phyloP scores from a whole-genome alignment of 495 filamentous ascomycete species.

The Hypoxylon fuscum region DNA sequence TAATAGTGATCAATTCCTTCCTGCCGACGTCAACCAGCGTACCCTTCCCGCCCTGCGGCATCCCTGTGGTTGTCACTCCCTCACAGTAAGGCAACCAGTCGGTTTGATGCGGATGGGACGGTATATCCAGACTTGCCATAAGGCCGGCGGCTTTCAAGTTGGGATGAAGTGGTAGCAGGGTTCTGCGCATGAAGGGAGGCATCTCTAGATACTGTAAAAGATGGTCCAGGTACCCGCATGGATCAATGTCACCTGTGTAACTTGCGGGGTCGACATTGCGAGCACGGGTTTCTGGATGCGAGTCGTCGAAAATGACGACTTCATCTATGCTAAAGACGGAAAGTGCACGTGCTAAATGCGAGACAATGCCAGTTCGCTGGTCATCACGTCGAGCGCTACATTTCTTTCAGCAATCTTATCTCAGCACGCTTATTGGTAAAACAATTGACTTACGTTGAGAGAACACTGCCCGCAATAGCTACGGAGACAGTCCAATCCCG shows the following conservation, averaged over 20 bases:
- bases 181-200: conserved; percentile 74
- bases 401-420: neutral
- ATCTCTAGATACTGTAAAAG: conserved; percentile 78
- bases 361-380: conserved; percentile 69
- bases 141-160: conserved; percentile 71
- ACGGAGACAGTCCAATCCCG: conserved; percentile 60
- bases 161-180: conserved; percentile 74
- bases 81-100: conserved; percentile 78
- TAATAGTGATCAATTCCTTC: conserved; percentile 60
- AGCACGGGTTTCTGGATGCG: conserved; percentile 48
- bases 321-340: conserved; percentile 83
- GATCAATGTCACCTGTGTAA: conserved; percentile 72
- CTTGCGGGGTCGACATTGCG: conserved; percentile 53
- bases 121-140: conserved; percentile 77
- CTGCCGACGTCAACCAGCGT: conserved; percentile 71
- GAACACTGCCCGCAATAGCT: conserved; percentile 57
- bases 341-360: conserved; percentile 74
- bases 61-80: conserved; percentile 63
- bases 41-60: conserved; percentile 49
- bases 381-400: conserved; percentile 63
- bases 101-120: conserved; percentile 71
- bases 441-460: conserved; percentile 53
- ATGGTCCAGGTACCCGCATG: conserved; percentile 75
- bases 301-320: conserved; percentile 77
- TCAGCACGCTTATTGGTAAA: too few species aligned